phyloP scores from a whole-genome alignment of 148 eudicot species.

The Arbutus unedo region DNA sequence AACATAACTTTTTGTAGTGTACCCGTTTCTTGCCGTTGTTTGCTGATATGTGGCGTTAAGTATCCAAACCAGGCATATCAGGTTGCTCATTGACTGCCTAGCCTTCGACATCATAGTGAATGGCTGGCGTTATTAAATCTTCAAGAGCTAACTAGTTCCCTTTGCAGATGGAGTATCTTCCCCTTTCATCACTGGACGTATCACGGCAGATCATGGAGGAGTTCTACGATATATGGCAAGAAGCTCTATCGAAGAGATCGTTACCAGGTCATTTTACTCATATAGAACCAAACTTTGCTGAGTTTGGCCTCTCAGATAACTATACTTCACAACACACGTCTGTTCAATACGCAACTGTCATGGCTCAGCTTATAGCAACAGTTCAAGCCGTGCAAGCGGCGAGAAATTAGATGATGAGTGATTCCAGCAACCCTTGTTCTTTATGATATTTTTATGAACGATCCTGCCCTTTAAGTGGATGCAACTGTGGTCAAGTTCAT shows the following conservation, averaged over 20 bases:
- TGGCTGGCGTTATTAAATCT: not conserved
- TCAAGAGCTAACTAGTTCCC: not conserved
- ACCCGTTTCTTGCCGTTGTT: not conserved
- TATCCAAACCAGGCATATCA: not conserved
- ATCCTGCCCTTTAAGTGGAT: not conserved
- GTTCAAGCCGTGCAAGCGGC: constrained; percentile 38
- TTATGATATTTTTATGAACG: not conserved
- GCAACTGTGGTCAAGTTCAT: not conserved
- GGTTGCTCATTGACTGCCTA: not conserved
- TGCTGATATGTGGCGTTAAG: not conserved
- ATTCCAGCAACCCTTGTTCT: not conserved
- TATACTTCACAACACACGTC: constrained; percentile 77
- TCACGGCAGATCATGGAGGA: constrained; percentile 71
- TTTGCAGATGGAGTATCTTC: constrained; percentile 87
- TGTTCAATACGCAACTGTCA: constrained; percentile 77
- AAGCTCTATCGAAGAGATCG: constrained; percentile 63
- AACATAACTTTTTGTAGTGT: not conserved
- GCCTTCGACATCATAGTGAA: not conserved
- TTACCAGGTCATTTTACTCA: constrained; percentile 82
- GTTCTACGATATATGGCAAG: constrained; percentile 72
- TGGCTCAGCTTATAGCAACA: constrained; percentile 70
- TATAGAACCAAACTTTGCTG: constrained; percentile 62
- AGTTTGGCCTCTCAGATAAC: constrained; percentile 66
- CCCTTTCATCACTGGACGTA: constrained; percentile 75
- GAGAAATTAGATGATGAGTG: constrained; percentile 46